Conservation (phyloP, 345 rosid species). For the Xanthoceras sorbifolium region DNA sequence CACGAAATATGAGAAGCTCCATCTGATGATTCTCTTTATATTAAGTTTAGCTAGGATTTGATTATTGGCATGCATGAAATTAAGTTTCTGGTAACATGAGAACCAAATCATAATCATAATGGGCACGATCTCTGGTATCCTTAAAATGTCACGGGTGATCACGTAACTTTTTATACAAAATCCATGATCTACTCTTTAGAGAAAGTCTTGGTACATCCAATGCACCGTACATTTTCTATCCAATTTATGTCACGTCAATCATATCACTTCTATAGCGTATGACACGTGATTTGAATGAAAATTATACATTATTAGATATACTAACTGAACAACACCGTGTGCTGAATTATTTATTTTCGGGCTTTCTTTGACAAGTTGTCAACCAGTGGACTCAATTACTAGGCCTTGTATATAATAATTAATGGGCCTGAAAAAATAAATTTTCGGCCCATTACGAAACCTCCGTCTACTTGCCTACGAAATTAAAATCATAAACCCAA, state of each 20-base stretch:
- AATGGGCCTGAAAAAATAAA: neutral
- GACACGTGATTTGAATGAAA: too few relatives aligned
- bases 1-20: too few relatives aligned
- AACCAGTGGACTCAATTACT: neutral
- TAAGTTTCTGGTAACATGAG: too few relatives aligned
- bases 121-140: neutral
- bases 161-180: neutral
- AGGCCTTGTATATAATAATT: neutral
- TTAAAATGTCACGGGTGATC: neutral
- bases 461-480: neutral
- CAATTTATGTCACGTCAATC: too few relatives aligned
- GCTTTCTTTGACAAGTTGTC: neutral
- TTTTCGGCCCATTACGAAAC: neutral
- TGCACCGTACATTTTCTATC: too few relatives aligned
- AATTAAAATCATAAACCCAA: conserved; percentile 13
- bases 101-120: neutral
- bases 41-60: too few relatives aligned
- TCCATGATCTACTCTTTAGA: too few relatives aligned
- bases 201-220: too few relatives aligned
- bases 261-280: too few relatives aligned
- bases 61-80: too few relatives aligned
- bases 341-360: neutral
- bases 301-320: too few relatives aligned
- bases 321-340: neutral
- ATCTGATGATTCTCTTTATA: too few relatives aligned